Evolutionary conservation across 345 rosid species (phyloP).

Genomic region (Hibiscus syriacus): DNA sequence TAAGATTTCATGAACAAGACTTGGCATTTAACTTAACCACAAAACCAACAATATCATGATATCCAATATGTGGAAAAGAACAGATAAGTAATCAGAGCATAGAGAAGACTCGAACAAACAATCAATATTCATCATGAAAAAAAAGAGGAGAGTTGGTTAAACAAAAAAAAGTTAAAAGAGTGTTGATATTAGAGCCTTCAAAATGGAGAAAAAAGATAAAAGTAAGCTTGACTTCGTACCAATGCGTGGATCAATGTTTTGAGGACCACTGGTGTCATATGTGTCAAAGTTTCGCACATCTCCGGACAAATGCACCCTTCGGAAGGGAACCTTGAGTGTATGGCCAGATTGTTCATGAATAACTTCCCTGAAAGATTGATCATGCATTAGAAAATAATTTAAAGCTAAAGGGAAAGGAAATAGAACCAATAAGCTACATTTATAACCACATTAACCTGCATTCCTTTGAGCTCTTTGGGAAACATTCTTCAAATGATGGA

Average conservation of each 20-base stretch:
- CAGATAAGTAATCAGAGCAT: not conserved
- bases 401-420: not conserved
- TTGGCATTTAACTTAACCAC: not conserved
- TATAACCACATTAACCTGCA: slow-evolving; percentile 29
- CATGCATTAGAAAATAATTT: slow-evolving; percentile 1
- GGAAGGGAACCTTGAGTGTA: slow-evolving; percentile 81
- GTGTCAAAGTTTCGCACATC: slow-evolving; percentile 76
- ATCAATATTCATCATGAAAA: not conserved
- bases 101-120: not conserved
- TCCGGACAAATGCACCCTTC: slow-evolving; percentile 79
- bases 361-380: slow-evolving; percentile 49
- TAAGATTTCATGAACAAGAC: slow-evolving; percentile 9
- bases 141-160: not conserved
- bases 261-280: slow-evolving; percentile 98
- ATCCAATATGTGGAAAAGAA: not conserved
- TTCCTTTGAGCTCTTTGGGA: slow-evolving; percentile 89
- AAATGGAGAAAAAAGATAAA: not conserved
- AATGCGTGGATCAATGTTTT: slow-evolving; percentile 55
- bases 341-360: slow-evolving; percentile 78
- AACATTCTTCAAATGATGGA: slow-evolving; percentile 87
- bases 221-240: slow-evolving; percentile 36
- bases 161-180: not conserved
- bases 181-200: not conserved
- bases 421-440: not conserved
- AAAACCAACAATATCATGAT: not conserved